A percentile compares a stretch with the other conserved stretches of the same genome.
phyloP scores from a whole-genome alignment of 805 yeast genomes.

The Pichia eremophila region DNA sequence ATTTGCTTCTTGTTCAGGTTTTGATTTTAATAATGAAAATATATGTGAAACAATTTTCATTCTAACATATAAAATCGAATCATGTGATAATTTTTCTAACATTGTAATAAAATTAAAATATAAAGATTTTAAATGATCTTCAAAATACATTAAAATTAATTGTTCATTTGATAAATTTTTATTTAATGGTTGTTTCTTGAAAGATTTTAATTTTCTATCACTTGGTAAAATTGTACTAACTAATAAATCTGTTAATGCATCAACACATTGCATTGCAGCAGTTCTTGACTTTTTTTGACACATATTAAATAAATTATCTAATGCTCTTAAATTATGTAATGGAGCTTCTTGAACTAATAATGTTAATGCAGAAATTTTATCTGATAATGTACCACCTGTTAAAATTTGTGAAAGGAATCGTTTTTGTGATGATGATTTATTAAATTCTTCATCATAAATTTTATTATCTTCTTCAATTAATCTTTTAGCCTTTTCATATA shows the following conservation, averaged over 20 bases:
- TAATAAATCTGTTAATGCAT: conserved; percentile 82
- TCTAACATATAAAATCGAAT: conserved; percentile 82
- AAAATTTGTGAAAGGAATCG: conserved; percentile 84
- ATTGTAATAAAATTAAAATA: conserved; percentile 70
- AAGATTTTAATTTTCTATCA: conserved; percentile 69
- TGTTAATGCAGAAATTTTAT: conserved; percentile 91
- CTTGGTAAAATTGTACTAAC: conserved; percentile 80
- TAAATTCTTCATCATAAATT: conserved; percentile 60
- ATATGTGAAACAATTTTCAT: conserved; percentile 66
- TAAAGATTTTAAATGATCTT: conserved; percentile 73
- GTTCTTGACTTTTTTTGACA: conserved; percentile 90
- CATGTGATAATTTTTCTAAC: conserved; percentile 77
- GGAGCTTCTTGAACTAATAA: conserved; percentile 93
- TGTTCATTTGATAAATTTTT: conserved; percentile 39
- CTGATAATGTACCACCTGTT: conserved; percentile 86
- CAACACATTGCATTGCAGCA: conserved; percentile 83
- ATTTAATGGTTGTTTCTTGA: conserved; percentile 63
- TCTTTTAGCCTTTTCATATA: conserved; percentile 57
- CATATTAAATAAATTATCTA: conserved; percentile 67
- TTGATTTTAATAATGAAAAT: conserved; percentile 68
- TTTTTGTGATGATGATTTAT: conserved; percentile 69
- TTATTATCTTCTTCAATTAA: conserved; percentile 64
- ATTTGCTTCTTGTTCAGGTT: conserved; percentile 96
- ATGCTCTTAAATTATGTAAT: conserved; percentile 72
- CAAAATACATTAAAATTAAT: conserved; percentile 72